A percentile compares a stretch with the other conserved stretches of the same genome.
Evolutionary conservation across 306 rosid species (phyloP).

Genomic region (Cajanus cajan): DNA sequence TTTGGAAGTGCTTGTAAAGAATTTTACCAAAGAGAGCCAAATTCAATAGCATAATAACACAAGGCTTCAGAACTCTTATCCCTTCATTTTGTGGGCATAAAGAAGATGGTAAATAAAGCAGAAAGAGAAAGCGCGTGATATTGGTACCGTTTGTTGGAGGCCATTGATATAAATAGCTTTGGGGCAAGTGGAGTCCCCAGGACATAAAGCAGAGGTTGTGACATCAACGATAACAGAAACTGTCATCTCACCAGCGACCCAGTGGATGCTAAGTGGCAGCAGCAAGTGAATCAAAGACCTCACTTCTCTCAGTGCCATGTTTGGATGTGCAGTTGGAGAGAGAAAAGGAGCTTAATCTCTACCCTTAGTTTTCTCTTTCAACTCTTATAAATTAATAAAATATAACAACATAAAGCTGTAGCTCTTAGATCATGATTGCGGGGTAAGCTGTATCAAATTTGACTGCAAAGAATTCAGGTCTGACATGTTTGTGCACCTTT

Average conservation of each 20-base stretch:
- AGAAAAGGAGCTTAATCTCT: too few relatives aligned
- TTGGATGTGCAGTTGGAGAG: too few relatives aligned
- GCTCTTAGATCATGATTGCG: too few relatives aligned
- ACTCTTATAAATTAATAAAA: too few relatives aligned
- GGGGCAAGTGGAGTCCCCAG: constrained; percentile 52
- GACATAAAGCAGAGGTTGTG: constrained; percentile 60
- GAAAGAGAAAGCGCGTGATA: background rate
- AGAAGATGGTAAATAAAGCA: background rate
- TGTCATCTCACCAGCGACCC: constrained; percentile 85
- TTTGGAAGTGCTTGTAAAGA: too few relatives aligned
- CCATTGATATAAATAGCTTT: constrained; percentile 70
- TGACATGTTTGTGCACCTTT: too few relatives aligned
- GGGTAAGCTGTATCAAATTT: too few relatives aligned
- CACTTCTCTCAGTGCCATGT: constrained; percentile 40
- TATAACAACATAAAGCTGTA: too few relatives aligned
- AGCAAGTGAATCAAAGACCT: constrained; percentile 67
- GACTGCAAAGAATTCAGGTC: too few relatives aligned
- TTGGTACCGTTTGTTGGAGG: constrained; percentile 63
- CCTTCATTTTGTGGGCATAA: background rate
- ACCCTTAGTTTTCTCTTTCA: too few relatives aligned
- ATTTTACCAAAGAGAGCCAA: too few relatives aligned
- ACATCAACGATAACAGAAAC: constrained; percentile 86
- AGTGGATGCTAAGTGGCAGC: constrained; percentile 67
- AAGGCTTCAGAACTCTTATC: background rate
- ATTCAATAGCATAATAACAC: background rate